A percentile compares a stretch with the other conserved stretches of the same genome.
Conservation (phyloP, 768 basidiomycete genomes). For the Daedaleopsis sinensis region DNA sequence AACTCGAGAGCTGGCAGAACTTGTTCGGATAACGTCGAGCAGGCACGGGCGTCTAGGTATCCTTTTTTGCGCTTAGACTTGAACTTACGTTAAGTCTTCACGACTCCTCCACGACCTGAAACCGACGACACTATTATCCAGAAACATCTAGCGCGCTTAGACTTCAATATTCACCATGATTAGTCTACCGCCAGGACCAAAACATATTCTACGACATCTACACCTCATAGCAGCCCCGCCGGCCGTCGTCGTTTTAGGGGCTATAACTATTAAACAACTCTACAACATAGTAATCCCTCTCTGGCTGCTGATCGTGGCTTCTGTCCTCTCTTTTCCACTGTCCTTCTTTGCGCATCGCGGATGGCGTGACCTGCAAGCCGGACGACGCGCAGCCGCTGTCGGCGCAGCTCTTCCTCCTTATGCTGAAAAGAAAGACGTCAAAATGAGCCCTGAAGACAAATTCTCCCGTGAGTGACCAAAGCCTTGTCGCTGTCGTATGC, state of each 20-base stretch:
- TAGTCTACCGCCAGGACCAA: conserved; percentile 7
- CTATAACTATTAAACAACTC: background rate
- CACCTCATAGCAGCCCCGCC: conserved; percentile 3
- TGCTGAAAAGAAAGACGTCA: background rate
- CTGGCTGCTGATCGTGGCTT: background rate
- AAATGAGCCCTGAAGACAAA: background rate
- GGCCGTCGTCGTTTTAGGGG: background rate
- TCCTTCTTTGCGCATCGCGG: background rate
- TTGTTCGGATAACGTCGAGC: too few relatives aligned
- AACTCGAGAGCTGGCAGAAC: too few relatives aligned
- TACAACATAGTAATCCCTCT: background rate
- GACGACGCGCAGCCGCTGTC: conserved; percentile 1
- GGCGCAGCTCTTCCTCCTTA: conserved; percentile 2
- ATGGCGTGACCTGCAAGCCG: background rate
- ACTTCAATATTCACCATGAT: background rate
- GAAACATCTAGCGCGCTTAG: too few relatives aligned
- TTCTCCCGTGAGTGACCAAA: background rate
- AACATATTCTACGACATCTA: background rate
- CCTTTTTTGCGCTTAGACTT: too few relatives aligned
- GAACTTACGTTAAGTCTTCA: too few relatives aligned
- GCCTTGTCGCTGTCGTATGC: background rate
- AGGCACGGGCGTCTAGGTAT: too few relatives aligned
- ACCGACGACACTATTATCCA: too few relatives aligned
- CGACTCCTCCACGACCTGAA: too few relatives aligned
- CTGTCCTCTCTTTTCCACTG: background rate